Evolutionary conservation across 371 early-diverging fungal genomes (phyloP).

Genomic region (Lichtheimia ornata): DNA sequence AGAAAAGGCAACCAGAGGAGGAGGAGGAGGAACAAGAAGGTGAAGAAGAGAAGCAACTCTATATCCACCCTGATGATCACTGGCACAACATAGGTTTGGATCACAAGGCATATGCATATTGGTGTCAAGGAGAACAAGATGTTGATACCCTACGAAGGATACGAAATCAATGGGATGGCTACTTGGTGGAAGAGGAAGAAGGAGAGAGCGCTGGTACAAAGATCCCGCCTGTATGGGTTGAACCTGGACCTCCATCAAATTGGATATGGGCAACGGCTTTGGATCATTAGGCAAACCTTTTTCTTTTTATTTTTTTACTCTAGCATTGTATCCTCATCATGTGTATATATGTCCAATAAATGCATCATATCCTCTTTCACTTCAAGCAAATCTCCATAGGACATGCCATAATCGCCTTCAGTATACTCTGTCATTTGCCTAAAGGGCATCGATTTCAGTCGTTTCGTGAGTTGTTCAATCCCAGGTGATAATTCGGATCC

Average conservation of each 20-base stretch:
- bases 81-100: slow-evolving; percentile 29
- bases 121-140: slow-evolving; percentile 39
- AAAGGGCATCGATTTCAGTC: slow-evolving; percentile 32
- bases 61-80: slow-evolving; percentile 29
- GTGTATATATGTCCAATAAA: slow-evolving; percentile 46
- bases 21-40: slow-evolving; percentile 18
- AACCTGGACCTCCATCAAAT: slow-evolving; percentile 45
- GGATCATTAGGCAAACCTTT: not conserved
- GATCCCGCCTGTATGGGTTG: slow-evolving; percentile 41
- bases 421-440: slow-evolving; percentile 49
- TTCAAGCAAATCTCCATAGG: slow-evolving; percentile 47
- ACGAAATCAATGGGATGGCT: slow-evolving; percentile 45
- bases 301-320: slow-evolving; percentile 7
- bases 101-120: slow-evolving; percentile 32
- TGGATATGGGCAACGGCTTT: slow-evolving; percentile 43
- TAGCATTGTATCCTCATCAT: slow-evolving; percentile 22
- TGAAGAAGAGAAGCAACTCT: slow-evolving; percentile 13
- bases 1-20: slow-evolving; percentile 13
- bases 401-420: slow-evolving; percentile 43
- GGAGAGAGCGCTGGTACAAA: slow-evolving; percentile 12
- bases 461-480: slow-evolving; percentile 33
- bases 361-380: slow-evolving; percentile 49
- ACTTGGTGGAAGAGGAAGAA: slow-evolving; percentile 9
- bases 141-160: slow-evolving; percentile 24
- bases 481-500: slow-evolving; percentile 37